These are phyloP conservation scores for Penicillium paradoxum DNA, from an alignment of 495 filamentous ascomycete species.

Conservation along the genomic window DNA sequence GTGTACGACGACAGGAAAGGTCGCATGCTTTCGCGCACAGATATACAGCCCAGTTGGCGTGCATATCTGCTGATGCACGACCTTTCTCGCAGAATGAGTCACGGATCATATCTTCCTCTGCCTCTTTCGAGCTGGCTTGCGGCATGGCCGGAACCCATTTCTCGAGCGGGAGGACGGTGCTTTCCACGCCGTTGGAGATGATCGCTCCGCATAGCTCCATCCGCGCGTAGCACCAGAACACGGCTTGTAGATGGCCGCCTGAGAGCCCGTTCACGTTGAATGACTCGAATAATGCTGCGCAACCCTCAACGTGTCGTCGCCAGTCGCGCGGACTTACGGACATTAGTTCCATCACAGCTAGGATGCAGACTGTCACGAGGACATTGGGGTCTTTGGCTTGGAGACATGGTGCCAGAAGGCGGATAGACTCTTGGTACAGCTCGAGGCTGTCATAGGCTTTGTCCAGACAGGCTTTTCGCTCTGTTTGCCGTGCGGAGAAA, in stretches of 20 bases:
- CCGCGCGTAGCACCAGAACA: constrained; percentile 42
- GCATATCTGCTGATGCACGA: constrained; percentile 22
- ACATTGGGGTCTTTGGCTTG: constrained; percentile 32
- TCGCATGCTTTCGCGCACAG: constrained; percentile 34
- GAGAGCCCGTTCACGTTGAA: constrained; percentile 33
- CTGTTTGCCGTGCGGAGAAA: constrained; percentile 33
- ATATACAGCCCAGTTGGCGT: constrained; percentile 41
- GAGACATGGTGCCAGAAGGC: constrained; percentile 24
- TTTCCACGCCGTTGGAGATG: constrained; percentile 34
- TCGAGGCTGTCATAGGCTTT: constrained; percentile 34
- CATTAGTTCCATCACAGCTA: constrained; percentile 39
- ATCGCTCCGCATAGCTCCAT: constrained; percentile 43
- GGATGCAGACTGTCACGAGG: constrained; percentile 27
- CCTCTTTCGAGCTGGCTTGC: constrained; percentile 10
- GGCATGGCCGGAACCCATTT: constrained; percentile 30
- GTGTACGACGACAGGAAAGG: constrained; percentile 24
- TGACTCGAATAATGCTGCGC: constrained; percentile 34
- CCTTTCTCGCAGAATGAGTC: constrained; percentile 22
- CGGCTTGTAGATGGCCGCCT: constrained; percentile 31
- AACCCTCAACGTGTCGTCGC: constrained; percentile 40
- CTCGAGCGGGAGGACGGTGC: constrained; percentile 27
- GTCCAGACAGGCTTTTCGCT: constrained; percentile 29
- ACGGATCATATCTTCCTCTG: constrained; percentile 18
- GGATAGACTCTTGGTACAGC: constrained; percentile 35
- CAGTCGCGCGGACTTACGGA: constrained; percentile 36